Conservation (phyloP, 257 asterid species). For the Solanum chiquidenum region DNA sequence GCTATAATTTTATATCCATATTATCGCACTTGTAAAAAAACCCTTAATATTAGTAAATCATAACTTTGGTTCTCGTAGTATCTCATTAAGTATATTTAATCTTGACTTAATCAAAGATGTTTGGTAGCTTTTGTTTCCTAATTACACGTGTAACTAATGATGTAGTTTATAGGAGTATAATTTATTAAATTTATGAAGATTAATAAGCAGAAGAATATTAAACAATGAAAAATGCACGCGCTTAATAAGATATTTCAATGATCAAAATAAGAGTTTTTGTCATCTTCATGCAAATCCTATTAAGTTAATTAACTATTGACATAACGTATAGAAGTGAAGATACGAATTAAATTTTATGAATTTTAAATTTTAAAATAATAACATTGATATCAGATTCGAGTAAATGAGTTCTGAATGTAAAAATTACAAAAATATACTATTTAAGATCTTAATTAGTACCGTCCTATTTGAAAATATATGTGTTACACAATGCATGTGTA, state of each 20-base stretch:
- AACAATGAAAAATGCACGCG: not conserved
- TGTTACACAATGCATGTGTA: not conserved
- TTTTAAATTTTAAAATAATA: not conserved
- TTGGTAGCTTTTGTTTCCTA: not conserved
- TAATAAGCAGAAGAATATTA: not conserved
- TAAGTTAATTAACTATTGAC: not conserved
- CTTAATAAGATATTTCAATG: not conserved
- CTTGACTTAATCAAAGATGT: not conserved
- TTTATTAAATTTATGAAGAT: not conserved
- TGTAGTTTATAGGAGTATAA: not conserved
- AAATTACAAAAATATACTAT: too few species aligned
- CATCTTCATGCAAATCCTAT: not conserved
- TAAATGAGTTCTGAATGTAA: not conserved
- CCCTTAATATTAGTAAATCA: not conserved
- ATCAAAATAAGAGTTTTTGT: too few species aligned
- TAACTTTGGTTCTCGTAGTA: not conserved
- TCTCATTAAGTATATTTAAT: not conserved
- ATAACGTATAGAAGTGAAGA: too few species aligned
- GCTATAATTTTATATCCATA: not conserved
- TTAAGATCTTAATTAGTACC: too few species aligned
- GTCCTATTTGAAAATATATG: too few species aligned
- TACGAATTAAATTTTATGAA: not conserved
- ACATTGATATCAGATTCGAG: accelerated
- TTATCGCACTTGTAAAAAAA: not conserved
- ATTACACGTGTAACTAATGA: not conserved